Percentiles rank a stretch among this genome's conserved stretches.
Conservation (phyloP, 2,329 filamentous ascomycete genomes). For the Botryotinia narcissicola region DNA sequence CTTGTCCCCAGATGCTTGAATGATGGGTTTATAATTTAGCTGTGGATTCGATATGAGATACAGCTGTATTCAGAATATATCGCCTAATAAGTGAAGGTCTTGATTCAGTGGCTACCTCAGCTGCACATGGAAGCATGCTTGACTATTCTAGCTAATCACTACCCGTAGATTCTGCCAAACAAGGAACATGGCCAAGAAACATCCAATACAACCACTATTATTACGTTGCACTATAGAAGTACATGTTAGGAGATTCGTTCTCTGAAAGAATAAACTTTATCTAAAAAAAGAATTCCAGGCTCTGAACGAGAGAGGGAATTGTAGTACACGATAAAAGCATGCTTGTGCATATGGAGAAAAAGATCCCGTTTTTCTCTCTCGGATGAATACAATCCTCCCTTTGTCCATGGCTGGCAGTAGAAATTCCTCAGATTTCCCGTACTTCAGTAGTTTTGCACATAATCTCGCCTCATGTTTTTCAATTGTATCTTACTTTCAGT, state of each 20-base stretch:
- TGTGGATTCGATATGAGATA: not conserved
- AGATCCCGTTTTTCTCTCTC: not conserved
- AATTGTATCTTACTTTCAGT: not conserved
- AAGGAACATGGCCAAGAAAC: not conserved
- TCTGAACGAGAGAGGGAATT: not conserved
- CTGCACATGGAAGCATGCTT: not conserved
- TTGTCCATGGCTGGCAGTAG: not conserved
- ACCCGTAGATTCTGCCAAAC: not conserved
- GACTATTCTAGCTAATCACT: not conserved
- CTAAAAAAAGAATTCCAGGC: not conserved
- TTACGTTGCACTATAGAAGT: too few species aligned
- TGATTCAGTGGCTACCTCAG: not conserved
- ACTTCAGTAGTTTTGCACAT: not conserved
- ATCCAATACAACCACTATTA: not conserved
- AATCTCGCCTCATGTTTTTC: not conserved
- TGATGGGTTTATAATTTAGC: not conserved
- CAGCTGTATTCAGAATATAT: too few species aligned
- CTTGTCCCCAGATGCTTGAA: not conserved
- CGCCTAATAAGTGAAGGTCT: fast-evolving
- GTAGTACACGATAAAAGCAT: too few species aligned
- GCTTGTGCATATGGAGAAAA: too few species aligned
- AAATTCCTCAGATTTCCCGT: not conserved
- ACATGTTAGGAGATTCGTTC: not conserved
- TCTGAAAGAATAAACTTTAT: not conserved
- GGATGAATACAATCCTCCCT: not conserved